Base-by-base conservation (phyloP, 768 basidiomycete genomes). In the Mycena pura region DNA sequence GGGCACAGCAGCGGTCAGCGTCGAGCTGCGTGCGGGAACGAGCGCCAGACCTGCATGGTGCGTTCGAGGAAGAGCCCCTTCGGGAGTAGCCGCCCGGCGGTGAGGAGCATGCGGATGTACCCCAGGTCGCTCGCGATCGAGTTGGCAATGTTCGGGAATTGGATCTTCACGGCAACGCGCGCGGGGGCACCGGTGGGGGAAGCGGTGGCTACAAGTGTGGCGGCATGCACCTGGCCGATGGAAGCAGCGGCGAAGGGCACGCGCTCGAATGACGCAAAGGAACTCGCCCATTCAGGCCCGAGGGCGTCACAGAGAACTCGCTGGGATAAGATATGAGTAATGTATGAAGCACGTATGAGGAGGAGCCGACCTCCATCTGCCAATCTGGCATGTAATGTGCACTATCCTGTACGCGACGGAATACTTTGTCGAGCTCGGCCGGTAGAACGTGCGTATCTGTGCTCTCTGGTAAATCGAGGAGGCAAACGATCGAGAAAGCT, bases 311-410 rank as follows among this genome's bases (percentile, higher is more conserved):
- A 71, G 76, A 99, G 82, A 28, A 95, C 95, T 91, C 86, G 69
- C 84, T 86, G 65, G 24, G 38, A 25, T 49, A 25, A 38, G 5
- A 19, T 58, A 25, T 41, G 28, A 60, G 40, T 46, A 25, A 62
- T 7, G 38, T 49, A 56, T 43, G 24, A 3, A 34, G 10, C 44
- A 59, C 29, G 54, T 22, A 15, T 38, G 39, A 13, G 32, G 19
- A 10, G 6, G 4, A 70, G n/a, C 76, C 19, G 15, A 93, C 96
- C 85, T 96, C 92, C 88, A 98, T 91, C 72, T 99, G 96, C 91
- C 92, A 96, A 66, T 96, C 91, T 0, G 96, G 96, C 96, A 99
- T 99, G 72, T 98, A 98, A 74, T 99, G 94, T 1, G 96, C 96
- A 66, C 90, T 88, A 65, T 96, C 93, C 71, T 99, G 96, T 0